Percentiles rank a stretch among this genome's conserved stretches.
Conservation (phyloP, 495 filamentous ascomycete species). For the Neurospora tetrasperma region DNA sequence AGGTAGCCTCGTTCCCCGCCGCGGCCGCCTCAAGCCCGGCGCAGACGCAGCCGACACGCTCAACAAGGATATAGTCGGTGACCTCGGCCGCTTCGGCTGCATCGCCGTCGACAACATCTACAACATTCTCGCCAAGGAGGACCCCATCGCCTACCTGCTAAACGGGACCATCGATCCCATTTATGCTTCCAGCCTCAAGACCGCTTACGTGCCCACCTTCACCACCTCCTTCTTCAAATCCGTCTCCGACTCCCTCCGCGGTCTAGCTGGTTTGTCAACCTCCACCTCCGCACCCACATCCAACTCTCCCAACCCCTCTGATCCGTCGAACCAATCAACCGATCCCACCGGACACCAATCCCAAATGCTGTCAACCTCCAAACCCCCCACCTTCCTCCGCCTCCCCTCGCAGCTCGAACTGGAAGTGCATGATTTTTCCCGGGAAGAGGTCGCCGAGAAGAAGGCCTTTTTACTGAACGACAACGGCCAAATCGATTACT, state of each 20-base stretch:
- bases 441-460: constrained; percentile 87
- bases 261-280: constrained; percentile 22
- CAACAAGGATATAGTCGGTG: constrained; percentile 57
- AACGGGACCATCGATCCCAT: constrained; percentile 79
- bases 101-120: constrained; percentile 92
- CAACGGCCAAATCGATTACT: constrained; percentile 91
- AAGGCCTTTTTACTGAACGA: constrained; percentile 83
- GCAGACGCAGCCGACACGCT: constrained; percentile 50
- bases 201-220: constrained; percentile 66
- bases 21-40: constrained; percentile 63
- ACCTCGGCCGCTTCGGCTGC: constrained; percentile 74
- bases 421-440: constrained; percentile 88
- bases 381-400: constrained; percentile 39
- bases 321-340: not conserved
- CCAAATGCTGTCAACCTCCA: constrained; percentile 4
- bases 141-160: constrained; percentile 78
- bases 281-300: constrained; percentile 2
- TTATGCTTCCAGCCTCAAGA: constrained; percentile 67
- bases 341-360: not conserved
- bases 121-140: constrained; percentile 65
- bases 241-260: constrained; percentile 53
- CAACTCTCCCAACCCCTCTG: not conserved
- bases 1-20: constrained; percentile 68
- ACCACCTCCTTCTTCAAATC: constrained; percentile 55
- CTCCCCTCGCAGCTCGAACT: constrained; percentile 87